phyloP scores from a whole-genome alignment of 805 yeast genomes.

The Torulaspora indica region DNA sequence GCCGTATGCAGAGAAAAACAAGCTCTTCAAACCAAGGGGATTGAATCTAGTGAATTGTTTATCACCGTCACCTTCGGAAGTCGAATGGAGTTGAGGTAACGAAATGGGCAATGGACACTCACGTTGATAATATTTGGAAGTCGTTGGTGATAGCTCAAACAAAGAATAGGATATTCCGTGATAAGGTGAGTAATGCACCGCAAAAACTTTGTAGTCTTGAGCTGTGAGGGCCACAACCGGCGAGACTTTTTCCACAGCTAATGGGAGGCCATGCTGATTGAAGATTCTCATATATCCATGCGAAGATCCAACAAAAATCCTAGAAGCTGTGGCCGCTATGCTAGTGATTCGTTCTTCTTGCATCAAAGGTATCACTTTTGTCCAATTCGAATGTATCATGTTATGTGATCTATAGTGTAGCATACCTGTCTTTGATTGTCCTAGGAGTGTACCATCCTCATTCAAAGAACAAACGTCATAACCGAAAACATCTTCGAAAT shows the following conservation, averaged over 20 bases:
- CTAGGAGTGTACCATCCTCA: slow-evolving; percentile 61
- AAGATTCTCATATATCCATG: slow-evolving; percentile 69
- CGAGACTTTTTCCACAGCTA: slow-evolving; percentile 60
- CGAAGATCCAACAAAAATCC: slow-evolving; percentile 66
- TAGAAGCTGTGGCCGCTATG: slow-evolving; percentile 58
- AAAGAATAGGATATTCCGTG: slow-evolving; percentile 30
- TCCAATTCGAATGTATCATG: slow-evolving; percentile 65
- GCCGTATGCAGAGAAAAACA: slow-evolving; percentile 83
- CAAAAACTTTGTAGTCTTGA: slow-evolving; percentile 50
- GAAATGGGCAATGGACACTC: slow-evolving; percentile 44
- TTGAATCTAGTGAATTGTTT: slow-evolving; percentile 24
- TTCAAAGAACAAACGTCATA: slow-evolving; percentile 75
- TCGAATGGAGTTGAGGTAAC: slow-evolving; percentile 21
- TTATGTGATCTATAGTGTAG: slow-evolving; percentile 68
- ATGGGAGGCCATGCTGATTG: slow-evolving; percentile 68
- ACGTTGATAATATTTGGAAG: slow-evolving; percentile 39
- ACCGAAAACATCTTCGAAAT: slow-evolving; percentile 68
- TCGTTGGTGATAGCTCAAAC: slow-evolving; percentile 26
- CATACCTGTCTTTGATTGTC: slow-evolving; percentile 43
- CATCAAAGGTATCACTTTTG: slow-evolving; percentile 49
- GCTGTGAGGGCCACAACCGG: slow-evolving; percentile 74
- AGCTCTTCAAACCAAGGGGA: slow-evolving; percentile 46
- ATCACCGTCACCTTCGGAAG: slow-evolving; percentile 35
- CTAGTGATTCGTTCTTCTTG: slow-evolving; percentile 58
- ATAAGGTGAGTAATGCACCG: slow-evolving; percentile 40